phyloP scores from a whole-genome alignment of 495 filamentous ascomycete species.

The Bryoglossum gracile region DNA sequence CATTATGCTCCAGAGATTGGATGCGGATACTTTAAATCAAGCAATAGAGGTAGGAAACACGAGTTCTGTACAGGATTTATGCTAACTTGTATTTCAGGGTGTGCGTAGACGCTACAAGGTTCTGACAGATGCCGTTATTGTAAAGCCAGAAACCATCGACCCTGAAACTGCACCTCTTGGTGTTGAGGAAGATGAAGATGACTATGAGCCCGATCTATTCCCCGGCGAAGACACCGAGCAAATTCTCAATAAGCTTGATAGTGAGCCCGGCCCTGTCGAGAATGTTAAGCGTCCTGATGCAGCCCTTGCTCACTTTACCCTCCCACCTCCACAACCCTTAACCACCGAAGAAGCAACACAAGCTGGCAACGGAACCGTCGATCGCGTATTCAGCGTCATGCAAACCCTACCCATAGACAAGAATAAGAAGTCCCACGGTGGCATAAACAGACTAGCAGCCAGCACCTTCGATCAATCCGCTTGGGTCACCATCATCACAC shows the following conservation, averaged over 20 bases:
- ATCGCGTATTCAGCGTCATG: slow-evolving; percentile 71
- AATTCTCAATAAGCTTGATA: slow-evolving; percentile 62
- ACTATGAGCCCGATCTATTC: slow-evolving; percentile 81
- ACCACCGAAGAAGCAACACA: slow-evolving; percentile 58
- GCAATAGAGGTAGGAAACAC: slow-evolving; percentile 53
- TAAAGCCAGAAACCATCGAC: slow-evolving; percentile 38
- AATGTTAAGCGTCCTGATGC: slow-evolving; percentile 30
- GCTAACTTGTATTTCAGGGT: no score
- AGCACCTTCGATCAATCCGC: slow-evolving; percentile 81
- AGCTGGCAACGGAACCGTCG: slow-evolving; percentile 60
- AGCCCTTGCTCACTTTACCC: slow-evolving; percentile 57
- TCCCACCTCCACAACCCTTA: slow-evolving; percentile 71
- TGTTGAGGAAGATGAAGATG: slow-evolving; percentile 76
- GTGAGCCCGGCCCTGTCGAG: slow-evolving; percentile 45
- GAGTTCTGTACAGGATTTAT: no score
- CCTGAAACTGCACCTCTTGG: slow-evolving; percentile 41
- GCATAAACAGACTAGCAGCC: slow-evolving; percentile 77
- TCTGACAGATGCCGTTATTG: slow-evolving; percentile 26
- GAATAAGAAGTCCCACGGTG: slow-evolving; percentile 50
- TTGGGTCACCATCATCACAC: slow-evolving; percentile 81
- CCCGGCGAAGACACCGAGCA: slow-evolving; percentile 66
- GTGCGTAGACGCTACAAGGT: slow-evolving; percentile 25
- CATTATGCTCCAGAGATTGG: slow-evolving; percentile 56
- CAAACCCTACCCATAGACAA: slow-evolving; percentile 54
- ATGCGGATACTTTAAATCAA: slow-evolving; percentile 54